Evolutionary conservation across 2,329 filamentous ascomycete genomes (phyloP).

Genomic region (Tolypocladium tundrense): DNA sequence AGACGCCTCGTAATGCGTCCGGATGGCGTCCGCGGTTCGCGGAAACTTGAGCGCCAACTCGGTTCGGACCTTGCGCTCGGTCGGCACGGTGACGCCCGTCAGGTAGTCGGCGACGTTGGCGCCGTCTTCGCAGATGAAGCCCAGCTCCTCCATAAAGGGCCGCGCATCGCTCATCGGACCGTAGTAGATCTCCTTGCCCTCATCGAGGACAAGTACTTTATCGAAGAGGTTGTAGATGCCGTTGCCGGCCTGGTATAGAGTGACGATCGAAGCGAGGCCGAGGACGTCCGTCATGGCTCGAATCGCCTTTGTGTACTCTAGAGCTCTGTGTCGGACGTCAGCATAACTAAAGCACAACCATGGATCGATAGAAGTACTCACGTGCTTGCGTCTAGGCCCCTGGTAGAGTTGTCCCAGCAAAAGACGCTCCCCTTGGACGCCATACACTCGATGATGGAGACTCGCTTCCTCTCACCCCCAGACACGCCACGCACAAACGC

Average conservation of each 20-base stretch:
- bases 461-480: slow-evolving; percentile 59
- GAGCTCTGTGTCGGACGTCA: slow-evolving; percentile 25
- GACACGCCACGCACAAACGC: slow-evolving; percentile 56
- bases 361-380: slow-evolving; percentile 11
- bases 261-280: slow-evolving; percentile 50
- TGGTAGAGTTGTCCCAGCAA: slow-evolving; percentile 59
- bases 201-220: slow-evolving; percentile 58
- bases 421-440: slow-evolving; percentile 47
- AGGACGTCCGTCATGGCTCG: slow-evolving; percentile 53
- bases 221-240: slow-evolving; percentile 61
- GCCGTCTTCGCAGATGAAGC: slow-evolving; percentile 51
- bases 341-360: not conserved
- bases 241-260: slow-evolving; percentile 60
- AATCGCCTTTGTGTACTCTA: slow-evolving; percentile 51
- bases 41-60: slow-evolving; percentile 31
- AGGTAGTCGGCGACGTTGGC: slow-evolving; percentile 57
- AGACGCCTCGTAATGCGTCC: slow-evolving; percentile 40
- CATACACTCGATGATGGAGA: slow-evolving; percentile 57
- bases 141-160: slow-evolving; percentile 54
- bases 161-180: slow-evolving; percentile 47
- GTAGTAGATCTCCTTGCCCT: slow-evolving; percentile 56
- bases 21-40: slow-evolving; percentile 32
- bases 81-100: slow-evolving; percentile 55
- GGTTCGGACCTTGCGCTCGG: slow-evolving; percentile 51
- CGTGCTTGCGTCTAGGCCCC: slow-evolving; percentile 56